Evolutionary conservation across 768 basidiomycete genomes (phyloP).

Genomic region (Suillus occidentalis): DNA sequence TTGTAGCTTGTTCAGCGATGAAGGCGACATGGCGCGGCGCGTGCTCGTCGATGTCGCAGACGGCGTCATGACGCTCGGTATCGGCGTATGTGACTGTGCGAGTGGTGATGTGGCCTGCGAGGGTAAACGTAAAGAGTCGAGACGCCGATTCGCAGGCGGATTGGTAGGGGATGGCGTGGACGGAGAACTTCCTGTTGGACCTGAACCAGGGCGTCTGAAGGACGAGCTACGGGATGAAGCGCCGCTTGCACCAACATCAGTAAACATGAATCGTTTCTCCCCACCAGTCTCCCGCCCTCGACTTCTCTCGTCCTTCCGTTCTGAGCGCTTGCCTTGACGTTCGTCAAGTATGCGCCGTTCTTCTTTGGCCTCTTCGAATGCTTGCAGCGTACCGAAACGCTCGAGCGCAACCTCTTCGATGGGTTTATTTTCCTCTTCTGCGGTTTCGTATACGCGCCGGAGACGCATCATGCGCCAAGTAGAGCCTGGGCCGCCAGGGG

Average conservation of each 20-base stretch:
- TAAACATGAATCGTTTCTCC: slow-evolving; percentile 67
- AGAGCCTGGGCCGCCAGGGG: slow-evolving; percentile 89
- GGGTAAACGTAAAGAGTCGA: slow-evolving; percentile 62
- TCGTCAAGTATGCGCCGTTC: slow-evolving; percentile 87
- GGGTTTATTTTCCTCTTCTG: slow-evolving; percentile 74
- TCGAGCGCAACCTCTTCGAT: slow-evolving; percentile 84
- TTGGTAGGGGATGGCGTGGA: slow-evolving; percentile 55
- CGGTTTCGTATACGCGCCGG: slow-evolving; percentile 83
- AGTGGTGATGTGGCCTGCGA: slow-evolving; percentile 62
- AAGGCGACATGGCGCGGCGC: slow-evolving; percentile 60
- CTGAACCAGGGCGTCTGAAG: slow-evolving; percentile 79
- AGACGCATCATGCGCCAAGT: slow-evolving; percentile 99
- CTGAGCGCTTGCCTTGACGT: slow-evolving; percentile 56
- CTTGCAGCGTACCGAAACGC: slow-evolving; percentile 80
- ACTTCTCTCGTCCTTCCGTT: slow-evolving; percentile 38
- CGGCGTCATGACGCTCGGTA: slow-evolving; percentile 91
- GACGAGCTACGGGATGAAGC: slow-evolving; percentile 80
- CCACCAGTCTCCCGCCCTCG: slow-evolving; percentile 34
- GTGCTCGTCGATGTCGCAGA: slow-evolving; percentile 35
- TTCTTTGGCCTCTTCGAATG: slow-evolving; percentile 87
- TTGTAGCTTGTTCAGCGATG: slow-evolving; percentile 88
- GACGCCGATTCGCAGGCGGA: slow-evolving; percentile 46
- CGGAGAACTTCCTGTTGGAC: slow-evolving; percentile 47
- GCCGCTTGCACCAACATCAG: slow-evolving; percentile 59
- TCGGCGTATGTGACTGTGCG: slow-evolving; percentile 71